Base-by-base conservation (phyloP, 192 early-diverging fungal genomes). In the Dispira simplex region DNA sequence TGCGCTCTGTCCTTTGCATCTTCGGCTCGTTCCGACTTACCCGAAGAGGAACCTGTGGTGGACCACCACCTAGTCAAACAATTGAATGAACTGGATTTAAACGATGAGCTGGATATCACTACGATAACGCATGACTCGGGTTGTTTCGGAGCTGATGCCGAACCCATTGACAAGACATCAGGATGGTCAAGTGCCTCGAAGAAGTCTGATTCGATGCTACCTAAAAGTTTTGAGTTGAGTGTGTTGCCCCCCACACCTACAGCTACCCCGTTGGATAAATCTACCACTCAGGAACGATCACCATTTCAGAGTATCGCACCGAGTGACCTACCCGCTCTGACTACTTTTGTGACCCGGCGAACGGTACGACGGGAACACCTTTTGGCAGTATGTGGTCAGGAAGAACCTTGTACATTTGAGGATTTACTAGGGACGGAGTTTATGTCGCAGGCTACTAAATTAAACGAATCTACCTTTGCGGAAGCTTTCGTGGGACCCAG, bases 391-490 rank as follows among this genome's bases (percentile, higher is more conserved):
- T 62, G 59, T 39, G 32, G 26, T 5, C 59, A 62, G 8, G n/a
- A n/a, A 16, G 59, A 62, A 12, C 59, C 59, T 10, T 5, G 44
- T 16, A 14, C 26, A 3, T 45, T 62, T 11, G 16, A 44, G 0
- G 44, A 10, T 20, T 44, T 62, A 5, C n/a, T 62, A 10, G 59
- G 59, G 20, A 1, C 28, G 11, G 44, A 44, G 12, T 62, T 62
- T 39, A n/a, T 44, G 11, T 46, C 59, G 20, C 6, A 25, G 43
- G 59, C 39, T 39, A 71, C 72, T 55, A 92, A 95, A 72, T 80
- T 95, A 51, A 90, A 87, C 44, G 92, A 95, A 63, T 88, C 92
- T 4, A 88, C 85, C 2, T 95, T 85, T 63, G 86, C 88, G 3
- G 90, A 93, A 65, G 92, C 92, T 0, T 95, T 82, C 65, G 65